phyloP scores from a whole-genome alignment of 129 eudicot genomes.

The Calendula officinalis region DNA sequence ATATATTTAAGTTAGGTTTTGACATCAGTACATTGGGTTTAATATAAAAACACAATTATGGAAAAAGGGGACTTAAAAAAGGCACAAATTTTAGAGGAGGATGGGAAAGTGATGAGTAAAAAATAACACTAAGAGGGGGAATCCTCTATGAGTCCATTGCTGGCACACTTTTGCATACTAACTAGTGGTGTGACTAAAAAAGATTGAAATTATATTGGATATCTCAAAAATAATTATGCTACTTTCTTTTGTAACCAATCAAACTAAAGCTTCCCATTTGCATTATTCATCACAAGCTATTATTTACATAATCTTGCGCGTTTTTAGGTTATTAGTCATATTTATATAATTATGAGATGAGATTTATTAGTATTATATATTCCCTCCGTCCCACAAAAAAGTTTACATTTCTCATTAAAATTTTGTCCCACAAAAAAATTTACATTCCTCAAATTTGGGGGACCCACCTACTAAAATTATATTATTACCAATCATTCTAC shows the following conservation, averaged over 20 bases:
- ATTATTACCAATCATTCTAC: no score
- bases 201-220: slow-evolving; percentile 27
- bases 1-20: slow-evolving; percentile 21
- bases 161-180: slow-evolving; percentile 32
- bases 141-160: slow-evolving; percentile 4
- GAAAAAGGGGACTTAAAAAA: slow-evolving; percentile 12
- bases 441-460: no score
- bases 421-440: no score
- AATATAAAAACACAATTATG: slow-evolving; percentile 28
- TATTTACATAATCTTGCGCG: no score
- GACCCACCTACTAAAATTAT: no score
- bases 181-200: slow-evolving; percentile 22
- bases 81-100: slow-evolving; percentile 31
- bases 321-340: no score
- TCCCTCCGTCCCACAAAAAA: no score
- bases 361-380: no score
- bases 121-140: slow-evolving; percentile 27
- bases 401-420: no score
- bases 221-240: slow-evolving; percentile 19
- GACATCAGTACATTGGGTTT: background rate
- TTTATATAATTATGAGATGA: no score
- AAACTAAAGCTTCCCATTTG: slow-evolving; percentile 28
- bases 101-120: slow-evolving; percentile 38
- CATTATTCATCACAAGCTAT: slow-evolving; percentile 14
- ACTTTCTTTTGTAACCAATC: slow-evolving; percentile 37